Conservation (phyloP, 2,329 filamentous ascomycete species). For the Arachnopeziza araneosa region DNA sequence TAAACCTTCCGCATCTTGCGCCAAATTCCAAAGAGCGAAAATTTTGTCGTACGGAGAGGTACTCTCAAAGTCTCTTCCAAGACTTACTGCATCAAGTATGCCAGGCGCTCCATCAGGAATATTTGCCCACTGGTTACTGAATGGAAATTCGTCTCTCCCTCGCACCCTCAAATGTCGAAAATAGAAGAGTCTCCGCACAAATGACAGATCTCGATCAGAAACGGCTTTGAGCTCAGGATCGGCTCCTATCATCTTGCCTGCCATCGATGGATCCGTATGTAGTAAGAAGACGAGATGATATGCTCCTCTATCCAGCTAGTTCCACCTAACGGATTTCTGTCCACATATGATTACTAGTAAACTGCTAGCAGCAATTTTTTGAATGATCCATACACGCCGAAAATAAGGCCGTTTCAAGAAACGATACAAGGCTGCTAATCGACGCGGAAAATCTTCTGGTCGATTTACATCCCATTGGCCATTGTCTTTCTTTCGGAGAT, state of each 20-base stretch:
- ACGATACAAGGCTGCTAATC: constrained; percentile 9
- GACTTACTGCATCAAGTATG: constrained; percentile 5
- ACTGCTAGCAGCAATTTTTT: constrained; percentile 27
- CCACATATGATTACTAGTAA: constrained; percentile 2
- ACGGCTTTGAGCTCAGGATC: constrained; percentile 1
- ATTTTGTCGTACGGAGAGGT: constrained; percentile 10
- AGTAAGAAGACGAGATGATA: constrained; percentile 7
- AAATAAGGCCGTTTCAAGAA: constrained; percentile 10
- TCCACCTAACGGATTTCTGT: constrained; percentile 8
- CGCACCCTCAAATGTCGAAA: constrained; percentile 5
- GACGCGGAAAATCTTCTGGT: constrained; percentile 1
- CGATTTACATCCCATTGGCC: not conserved
- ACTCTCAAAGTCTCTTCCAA: constrained; percentile 9
- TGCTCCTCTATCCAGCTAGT: constrained; percentile 3
- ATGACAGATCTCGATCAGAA: constrained; percentile 5
- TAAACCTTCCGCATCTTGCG: constrained; percentile 4
- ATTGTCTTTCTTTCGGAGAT: not conserved
- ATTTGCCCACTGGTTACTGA: not conserved
- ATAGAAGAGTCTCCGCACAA: constrained; percentile 6
- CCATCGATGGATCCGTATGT: constrained; percentile 1
- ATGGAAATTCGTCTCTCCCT: not conserved
- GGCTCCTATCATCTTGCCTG: constrained; percentile 3
- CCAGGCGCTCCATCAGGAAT: constrained; percentile 3
- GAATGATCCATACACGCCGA: constrained; percentile 34
- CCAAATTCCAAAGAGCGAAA: constrained; percentile 8